A percentile compares a stretch with the other conserved stretches of the same genome.
These are phyloP conservation scores for Fragilaria crotonensis DNA, from an alignment of 108 stramenopile species.

Conservation along the genomic window DNA sequence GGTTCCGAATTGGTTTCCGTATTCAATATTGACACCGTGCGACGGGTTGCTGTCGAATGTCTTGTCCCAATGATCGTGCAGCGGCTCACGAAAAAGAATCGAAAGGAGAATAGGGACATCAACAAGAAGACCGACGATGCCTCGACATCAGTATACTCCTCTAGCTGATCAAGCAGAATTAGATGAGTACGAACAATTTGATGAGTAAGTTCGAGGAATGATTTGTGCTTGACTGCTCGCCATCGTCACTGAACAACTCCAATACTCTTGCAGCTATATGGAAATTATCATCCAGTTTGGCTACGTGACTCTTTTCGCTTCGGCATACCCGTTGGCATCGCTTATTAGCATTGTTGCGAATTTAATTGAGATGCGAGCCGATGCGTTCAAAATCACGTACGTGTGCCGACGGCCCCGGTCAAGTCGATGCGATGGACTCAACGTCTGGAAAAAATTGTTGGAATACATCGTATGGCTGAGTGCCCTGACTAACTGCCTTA, in stretches of 20 bases:
- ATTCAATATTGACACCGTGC: slow-evolving; percentile 50
- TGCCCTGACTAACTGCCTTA: slow-evolving; percentile 72
- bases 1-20: slow-evolving; percentile 50
- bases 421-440: slow-evolving; percentile 27
- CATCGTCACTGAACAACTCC: neutral
- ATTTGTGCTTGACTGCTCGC: too few relatives aligned
- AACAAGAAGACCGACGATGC: slow-evolving; percentile 1
- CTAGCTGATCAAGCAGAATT: slow-evolving; percentile 26
- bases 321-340: slow-evolving; percentile 72
- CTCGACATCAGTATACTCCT: slow-evolving; percentile 4
- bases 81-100: slow-evolving; percentile 8
- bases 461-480: slow-evolving; percentile 46
- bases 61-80: slow-evolving; percentile 35
- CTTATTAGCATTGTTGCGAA: slow-evolving; percentile 55
- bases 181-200: slow-evolving; percentile 71
- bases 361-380: slow-evolving; percentile 55
- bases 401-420: slow-evolving; percentile 39
- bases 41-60: slow-evolving; percentile 41
- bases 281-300: slow-evolving; percentile 82
- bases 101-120: slow-evolving; percentile 9
- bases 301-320: slow-evolving; percentile 79
- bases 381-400: slow-evolving; percentile 55
- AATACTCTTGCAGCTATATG: slow-evolving; percentile 30
- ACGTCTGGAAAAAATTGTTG: slow-evolving; percentile 65
- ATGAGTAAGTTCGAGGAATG: slow-evolving; percentile 32